Evolutionary conservation across 2,329 filamentous ascomycete genomes (phyloP).

Genomic region (Colletotrichum agaves): DNA sequence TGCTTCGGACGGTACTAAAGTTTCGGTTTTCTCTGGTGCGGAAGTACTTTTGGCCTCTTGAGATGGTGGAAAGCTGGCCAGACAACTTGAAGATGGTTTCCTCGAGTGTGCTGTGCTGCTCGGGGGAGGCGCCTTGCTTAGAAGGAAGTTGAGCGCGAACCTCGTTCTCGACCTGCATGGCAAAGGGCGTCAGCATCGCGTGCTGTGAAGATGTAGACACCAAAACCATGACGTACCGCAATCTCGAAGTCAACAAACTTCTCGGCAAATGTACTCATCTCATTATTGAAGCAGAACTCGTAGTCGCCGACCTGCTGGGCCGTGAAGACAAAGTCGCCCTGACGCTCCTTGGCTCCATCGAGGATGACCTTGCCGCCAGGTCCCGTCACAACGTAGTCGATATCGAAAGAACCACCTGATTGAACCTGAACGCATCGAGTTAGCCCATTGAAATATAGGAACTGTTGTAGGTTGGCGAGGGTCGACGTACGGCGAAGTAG

Average conservation of each 20-base stretch:
- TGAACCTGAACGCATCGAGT: constrained; percentile 74
- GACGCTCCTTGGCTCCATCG: constrained; percentile 88
- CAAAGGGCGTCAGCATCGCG: constrained; percentile 30
- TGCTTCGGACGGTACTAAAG: constrained; percentile 97
- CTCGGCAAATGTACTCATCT: constrained; percentile 97
- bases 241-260: constrained; percentile 99
- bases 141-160: constrained; percentile 82
- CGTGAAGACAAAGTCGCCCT: constrained; percentile 98
- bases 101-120: constrained; percentile 89
- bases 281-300: constrained; percentile 97
- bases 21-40: constrained; percentile 98
- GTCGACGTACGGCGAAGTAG: constrained; percentile 87
- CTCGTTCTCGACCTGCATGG: constrained; percentile 86
- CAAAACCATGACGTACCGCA: constrained; percentile 67
- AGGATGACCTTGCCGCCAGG: constrained; percentile 85
- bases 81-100: constrained; percentile 97
- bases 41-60: constrained; percentile 99
- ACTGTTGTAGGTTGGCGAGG: not conserved
- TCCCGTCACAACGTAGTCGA: constrained; percentile 90
- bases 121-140: constrained; percentile 87
- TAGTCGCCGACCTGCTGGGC: constrained; percentile 90
- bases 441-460: constrained; percentile 2
- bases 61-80: constrained; percentile 91
- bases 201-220: constrained; percentile 21
- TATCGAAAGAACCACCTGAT: constrained; percentile 97